phyloP scores from a whole-genome alignment of 2,329 filamentous ascomycete species.

The Cladobotryum mycophilum region DNA sequence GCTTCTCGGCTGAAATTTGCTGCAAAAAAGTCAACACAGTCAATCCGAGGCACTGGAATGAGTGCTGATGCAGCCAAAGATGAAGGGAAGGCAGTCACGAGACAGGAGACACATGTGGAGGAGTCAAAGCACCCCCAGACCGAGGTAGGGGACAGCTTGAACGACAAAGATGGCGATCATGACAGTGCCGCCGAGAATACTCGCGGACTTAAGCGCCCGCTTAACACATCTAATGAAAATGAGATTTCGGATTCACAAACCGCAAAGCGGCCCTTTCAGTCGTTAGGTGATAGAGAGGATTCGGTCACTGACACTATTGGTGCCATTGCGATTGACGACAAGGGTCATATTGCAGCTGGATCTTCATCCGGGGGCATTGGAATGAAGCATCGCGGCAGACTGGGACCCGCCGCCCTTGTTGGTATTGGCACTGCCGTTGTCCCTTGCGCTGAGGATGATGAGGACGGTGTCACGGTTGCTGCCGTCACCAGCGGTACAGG shows the following conservation, averaged over 20 bases:
- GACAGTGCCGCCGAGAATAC: constrained; percentile 12
- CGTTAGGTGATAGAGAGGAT: constrained; percentile 41
- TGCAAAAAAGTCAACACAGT: neutral
- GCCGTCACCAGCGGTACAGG: constrained; percentile 90
- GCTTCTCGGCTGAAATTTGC: constrained; percentile 1
- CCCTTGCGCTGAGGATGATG: constrained; percentile 66
- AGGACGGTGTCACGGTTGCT: constrained; percentile 64
- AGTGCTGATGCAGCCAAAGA: constrained; percentile 6
- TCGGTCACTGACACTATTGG: constrained; percentile 88
- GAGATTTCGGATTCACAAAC: constrained; percentile 4
- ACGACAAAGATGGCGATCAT: constrained; percentile 11
- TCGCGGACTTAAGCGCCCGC: constrained; percentile 32
- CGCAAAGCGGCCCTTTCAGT: constrained; percentile 17
- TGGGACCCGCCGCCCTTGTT: constrained; percentile 88
- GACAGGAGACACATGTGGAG: neutral
- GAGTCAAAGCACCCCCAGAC: neutral
- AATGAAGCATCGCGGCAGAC: constrained; percentile 90
- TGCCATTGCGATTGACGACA: constrained; percentile 83
- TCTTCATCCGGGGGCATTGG: constrained; percentile 97
- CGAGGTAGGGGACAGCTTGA: neutral
- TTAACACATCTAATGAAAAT: constrained; percentile 7
- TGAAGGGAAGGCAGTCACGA: neutral
- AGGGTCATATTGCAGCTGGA: constrained; percentile 83
- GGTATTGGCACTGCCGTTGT: constrained; percentile 87
- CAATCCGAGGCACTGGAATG: neutral